Evolutionary conservation across 192 early-diverging fungal genomes (phyloP).

Genomic region (Podila horticola): DNA sequence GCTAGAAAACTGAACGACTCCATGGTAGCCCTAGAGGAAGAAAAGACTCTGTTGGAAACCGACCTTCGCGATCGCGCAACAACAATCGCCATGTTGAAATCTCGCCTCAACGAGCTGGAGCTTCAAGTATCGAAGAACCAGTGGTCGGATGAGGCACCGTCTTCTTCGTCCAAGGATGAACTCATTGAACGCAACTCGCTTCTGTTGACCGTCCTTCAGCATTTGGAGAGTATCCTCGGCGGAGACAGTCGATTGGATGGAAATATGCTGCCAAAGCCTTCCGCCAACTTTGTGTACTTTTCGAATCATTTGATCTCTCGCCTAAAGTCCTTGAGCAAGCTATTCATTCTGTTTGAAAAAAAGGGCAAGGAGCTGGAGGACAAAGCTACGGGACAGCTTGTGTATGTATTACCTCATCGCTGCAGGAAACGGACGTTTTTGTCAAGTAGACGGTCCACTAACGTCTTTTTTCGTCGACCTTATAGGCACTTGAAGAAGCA

Average conservation of each 20-base stretch:
- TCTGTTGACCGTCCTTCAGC: slow-evolving; percentile 46
- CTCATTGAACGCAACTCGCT: slow-evolving; percentile 54
- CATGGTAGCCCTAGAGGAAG: slow-evolving; percentile 36
- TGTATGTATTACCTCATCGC: slow-evolving; percentile 16
- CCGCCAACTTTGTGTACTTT: slow-evolving; percentile 51
- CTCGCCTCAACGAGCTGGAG: slow-evolving; percentile 36
- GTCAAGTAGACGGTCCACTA: no score
- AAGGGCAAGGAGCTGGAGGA: slow-evolving; percentile 51
- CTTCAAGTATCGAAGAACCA: slow-evolving; percentile 31
- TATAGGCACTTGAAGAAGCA: slow-evolving; percentile 46
- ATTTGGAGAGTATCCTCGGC: slow-evolving; percentile 50
- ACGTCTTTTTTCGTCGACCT: not conserved
- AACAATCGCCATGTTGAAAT: slow-evolving; percentile 49
- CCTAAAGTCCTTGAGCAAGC: slow-evolving; percentile 48
- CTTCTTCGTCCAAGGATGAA: slow-evolving; percentile 29
- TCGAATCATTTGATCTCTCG: slow-evolving; percentile 45
- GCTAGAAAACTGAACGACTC: slow-evolving; percentile 41
- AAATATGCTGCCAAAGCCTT: slow-evolving; percentile 51
- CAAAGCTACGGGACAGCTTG: slow-evolving; percentile 42
- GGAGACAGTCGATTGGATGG: slow-evolving; percentile 41
- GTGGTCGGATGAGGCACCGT: slow-evolving; percentile 11
- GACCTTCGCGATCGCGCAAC: slow-evolving; percentile 41
- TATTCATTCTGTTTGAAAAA: slow-evolving; percentile 49
- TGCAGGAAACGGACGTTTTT: not conserved
- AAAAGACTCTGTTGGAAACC: slow-evolving; percentile 40